Percentiles rank a stretch among this genome's conserved stretches.
Evolutionary conservation across 2,329 filamentous ascomycete genomes (phyloP).

Genomic region (Ophiosphaerella herpotricha): DNA sequence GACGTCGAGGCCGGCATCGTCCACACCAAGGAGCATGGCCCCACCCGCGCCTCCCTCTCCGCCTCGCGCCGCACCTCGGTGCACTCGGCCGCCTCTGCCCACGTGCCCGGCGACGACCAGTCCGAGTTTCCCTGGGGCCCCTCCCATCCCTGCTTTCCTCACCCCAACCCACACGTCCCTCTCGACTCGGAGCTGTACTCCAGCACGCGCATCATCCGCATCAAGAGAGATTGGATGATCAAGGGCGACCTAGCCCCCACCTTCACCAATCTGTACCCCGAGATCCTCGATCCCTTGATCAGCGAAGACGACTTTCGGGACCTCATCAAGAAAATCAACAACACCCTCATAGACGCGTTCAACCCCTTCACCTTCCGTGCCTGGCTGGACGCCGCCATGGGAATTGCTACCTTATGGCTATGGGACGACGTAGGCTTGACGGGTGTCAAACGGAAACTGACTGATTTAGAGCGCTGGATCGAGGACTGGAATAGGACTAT

Average conservation of each 20-base stretch:
- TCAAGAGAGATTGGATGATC: constrained; percentile 88
- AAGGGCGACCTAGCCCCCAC: constrained; percentile 88
- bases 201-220: constrained; percentile 85
- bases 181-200: constrained; percentile 73
- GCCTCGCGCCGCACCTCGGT: constrained; percentile 35
- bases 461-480: constrained; percentile 76
- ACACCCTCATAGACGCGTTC: constrained; percentile 75
- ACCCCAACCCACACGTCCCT: constrained; percentile 89
- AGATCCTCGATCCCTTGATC: constrained; percentile 87
- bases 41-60: constrained; percentile 32
- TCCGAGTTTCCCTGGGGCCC: constrained; percentile 85
- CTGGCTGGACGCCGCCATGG: constrained; percentile 77
- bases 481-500: constrained; percentile 80
- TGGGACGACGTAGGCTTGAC: constrained; percentile 90
- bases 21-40: constrained; percentile 9
- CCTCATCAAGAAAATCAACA: constrained; percentile 81
- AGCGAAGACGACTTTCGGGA: constrained; percentile 84
- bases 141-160: constrained; percentile 90
- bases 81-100: constrained; percentile 23
- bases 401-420: constrained; percentile 85
- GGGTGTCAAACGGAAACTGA: constrained; percentile 72
- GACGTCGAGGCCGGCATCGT: constrained; percentile 33
- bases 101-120: constrained; percentile 55
- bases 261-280: constrained; percentile 93
- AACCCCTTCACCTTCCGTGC: constrained; percentile 78